phyloP scores from a whole-genome alignment of 768 basidiomycete species.

The Termitomyces sp. region DNA sequence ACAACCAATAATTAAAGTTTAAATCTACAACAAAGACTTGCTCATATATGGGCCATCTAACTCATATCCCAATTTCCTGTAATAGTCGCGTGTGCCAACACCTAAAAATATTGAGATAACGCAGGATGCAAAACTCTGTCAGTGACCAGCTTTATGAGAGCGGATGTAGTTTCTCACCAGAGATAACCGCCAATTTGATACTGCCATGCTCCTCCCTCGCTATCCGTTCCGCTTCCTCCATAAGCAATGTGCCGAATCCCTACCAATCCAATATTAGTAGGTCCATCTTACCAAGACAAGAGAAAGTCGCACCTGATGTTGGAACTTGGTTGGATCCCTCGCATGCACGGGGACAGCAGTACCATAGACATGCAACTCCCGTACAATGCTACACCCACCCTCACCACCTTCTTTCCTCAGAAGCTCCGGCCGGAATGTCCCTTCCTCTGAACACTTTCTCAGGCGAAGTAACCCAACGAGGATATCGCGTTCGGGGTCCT shows the following conservation, averaged over 20 bases:
- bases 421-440: constrained; percentile 94
- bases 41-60: constrained; percentile 98
- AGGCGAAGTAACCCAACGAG: constrained; percentile 89
- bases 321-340: constrained; percentile 97
- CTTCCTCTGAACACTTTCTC: constrained; percentile 94
- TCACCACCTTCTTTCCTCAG: constrained; percentile 63
- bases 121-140: not conserved
- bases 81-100: constrained; percentile 97
- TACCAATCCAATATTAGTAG: constrained; percentile 25
- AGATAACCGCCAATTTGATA: constrained; percentile 94
- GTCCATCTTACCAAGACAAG: not conserved
- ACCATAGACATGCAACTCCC: constrained; percentile 97
- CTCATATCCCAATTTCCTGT: constrained; percentile 89
- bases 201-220: constrained; percentile 97
- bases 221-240: constrained; percentile 99
- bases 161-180: constrained; percentile 50
- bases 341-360: constrained; percentile 98
- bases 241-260: constrained; percentile 95
- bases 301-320: constrained; percentile 66
- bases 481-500: constrained; percentile 96
- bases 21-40: constrained; percentile 57
- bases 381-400: constrained; percentile 86
- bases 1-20: not conserved
- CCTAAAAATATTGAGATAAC: constrained; percentile 38
- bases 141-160: not conserved